These are phyloP conservation scores for Mycena polygramma DNA, from an alignment of 768 basidiomycete species.

Conservation along the genomic window DNA sequence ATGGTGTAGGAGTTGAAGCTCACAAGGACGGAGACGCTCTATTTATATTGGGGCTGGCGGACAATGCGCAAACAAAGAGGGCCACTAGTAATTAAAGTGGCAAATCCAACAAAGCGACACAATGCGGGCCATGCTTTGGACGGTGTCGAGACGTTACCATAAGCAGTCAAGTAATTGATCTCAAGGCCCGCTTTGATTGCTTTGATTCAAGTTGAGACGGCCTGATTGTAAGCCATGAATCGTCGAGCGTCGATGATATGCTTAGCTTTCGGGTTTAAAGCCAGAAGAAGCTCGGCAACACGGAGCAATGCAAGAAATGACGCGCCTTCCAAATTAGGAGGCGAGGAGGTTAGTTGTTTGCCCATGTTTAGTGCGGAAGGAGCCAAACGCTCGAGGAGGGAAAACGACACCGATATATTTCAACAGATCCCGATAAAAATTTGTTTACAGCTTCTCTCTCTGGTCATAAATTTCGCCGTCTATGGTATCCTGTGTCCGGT, in stretches of 20 bases:
- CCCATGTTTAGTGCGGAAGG: neutral
- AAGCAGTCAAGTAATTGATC: neutral
- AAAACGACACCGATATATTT: neutral
- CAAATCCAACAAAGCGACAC: neutral
- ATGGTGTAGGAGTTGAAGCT: neutral
- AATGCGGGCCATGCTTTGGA: neutral
- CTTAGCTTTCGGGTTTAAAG: neutral
- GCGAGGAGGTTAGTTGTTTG: slow-evolving; percentile 3
- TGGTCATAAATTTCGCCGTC: slow-evolving; percentile 87
- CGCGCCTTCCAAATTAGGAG: neutral
- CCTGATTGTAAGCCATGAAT: too few species aligned
- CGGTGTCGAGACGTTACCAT: neutral
- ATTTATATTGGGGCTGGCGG: neutral
- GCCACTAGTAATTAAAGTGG: neutral
- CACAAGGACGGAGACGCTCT: neutral
- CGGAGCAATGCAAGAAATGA: neutral
- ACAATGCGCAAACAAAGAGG: neutral
- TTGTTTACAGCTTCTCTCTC: slow-evolving; percentile 44
- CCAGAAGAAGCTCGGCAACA: neutral
- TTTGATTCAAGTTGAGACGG: too few species aligned
- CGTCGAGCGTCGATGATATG: too few species aligned
- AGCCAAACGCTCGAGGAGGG: too few species aligned
- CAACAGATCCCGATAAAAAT: neutral
- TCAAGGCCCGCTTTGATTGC: too few species aligned
- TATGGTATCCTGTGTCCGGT: slow-evolving; percentile 89